These are phyloP conservation scores for Gloeophyllum trabeum DNA, from an alignment of 768 basidiomycete species.

Conservation along the genomic window DNA sequence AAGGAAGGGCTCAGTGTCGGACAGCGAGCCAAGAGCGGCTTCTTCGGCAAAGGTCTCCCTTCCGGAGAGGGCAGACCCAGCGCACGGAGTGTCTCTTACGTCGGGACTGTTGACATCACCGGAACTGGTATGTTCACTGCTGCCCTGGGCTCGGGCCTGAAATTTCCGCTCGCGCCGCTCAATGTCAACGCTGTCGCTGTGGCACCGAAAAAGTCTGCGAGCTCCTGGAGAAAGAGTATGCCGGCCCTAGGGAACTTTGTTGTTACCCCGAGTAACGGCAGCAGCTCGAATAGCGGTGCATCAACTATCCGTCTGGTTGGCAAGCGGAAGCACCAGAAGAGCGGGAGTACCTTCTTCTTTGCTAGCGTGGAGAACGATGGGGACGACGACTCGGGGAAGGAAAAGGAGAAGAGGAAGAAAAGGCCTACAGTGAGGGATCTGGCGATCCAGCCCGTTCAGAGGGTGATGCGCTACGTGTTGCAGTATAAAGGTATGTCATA, in stretches of 20 bases:
- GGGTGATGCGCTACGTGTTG: slow-evolving; percentile 52
- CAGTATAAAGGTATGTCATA: slow-evolving; percentile 41
- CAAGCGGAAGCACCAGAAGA: neutral
- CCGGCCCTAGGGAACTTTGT: neutral
- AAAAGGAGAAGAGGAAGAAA: slow-evolving; percentile 5
- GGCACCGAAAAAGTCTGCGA: neutral
- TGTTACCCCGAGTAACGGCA: neutral
- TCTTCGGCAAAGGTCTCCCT: neutral
- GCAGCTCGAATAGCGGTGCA: too few relatives aligned
- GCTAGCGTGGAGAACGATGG: neutral
- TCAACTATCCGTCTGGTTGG: too few relatives aligned
- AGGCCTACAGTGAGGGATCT: slow-evolving; percentile 36
- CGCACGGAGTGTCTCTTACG: too few relatives aligned
- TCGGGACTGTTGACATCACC: too few relatives aligned
- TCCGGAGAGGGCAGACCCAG: too few relatives aligned
- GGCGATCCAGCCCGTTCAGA: slow-evolving; percentile 52
- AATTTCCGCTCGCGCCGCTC: slow-evolving; percentile 11
- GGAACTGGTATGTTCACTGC: slow-evolving; percentile 16
- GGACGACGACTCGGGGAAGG: too few relatives aligned
- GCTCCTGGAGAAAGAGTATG: neutral
- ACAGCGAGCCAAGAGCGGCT: neutral
- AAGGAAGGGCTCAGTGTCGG: neutral
- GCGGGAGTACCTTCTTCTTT: neutral
- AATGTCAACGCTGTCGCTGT: neutral
- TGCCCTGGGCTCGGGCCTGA: slow-evolving; percentile 17